Evolutionary conservation across 2,329 filamentous ascomycete species (phyloP).

Genomic region (Aspergillus ochraceoroseus): DNA sequence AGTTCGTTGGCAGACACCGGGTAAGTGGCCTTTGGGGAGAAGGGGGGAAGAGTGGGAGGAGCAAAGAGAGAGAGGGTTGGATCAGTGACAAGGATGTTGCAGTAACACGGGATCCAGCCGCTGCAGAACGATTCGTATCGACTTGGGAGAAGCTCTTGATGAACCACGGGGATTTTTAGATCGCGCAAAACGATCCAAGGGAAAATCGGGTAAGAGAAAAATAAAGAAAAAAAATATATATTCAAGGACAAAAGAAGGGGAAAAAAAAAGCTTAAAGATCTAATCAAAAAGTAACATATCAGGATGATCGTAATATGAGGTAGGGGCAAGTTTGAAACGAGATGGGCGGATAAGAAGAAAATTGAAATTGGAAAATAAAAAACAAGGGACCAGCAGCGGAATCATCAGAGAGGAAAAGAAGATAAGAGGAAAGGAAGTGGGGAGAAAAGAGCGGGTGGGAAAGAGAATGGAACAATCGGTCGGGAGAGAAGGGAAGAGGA

Average conservation of each 20-base stretch:
- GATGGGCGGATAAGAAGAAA: constrained; percentile 7
- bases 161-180: constrained; percentile 14
- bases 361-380: constrained; percentile 1
- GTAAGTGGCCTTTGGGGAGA: constrained; percentile 27
- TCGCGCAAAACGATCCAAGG: constrained; percentile 6
- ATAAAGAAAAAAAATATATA: constrained; percentile 9
- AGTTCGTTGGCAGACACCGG: constrained; percentile 29
- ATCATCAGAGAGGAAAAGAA: no score
- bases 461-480: constrained; percentile 12
- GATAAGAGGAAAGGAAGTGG: background rate
- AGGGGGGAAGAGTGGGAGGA: constrained; percentile 17
- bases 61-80: constrained; percentile 22
- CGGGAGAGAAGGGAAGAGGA: constrained; percentile 7
- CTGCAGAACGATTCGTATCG: constrained; percentile 21
- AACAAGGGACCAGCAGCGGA: no score
- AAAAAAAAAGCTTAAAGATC: constrained; percentile 8
- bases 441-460: constrained; percentile 3
- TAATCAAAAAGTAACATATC: constrained; percentile 8
- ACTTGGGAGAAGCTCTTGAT: constrained; percentile 14
- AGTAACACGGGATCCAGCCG: constrained; percentile 25
- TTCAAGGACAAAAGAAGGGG: constrained; percentile 13
- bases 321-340: constrained; percentile 12
- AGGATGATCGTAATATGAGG: constrained; percentile 14
- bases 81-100: constrained; percentile 35
- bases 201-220: constrained; percentile 8